phyloP scores from a whole-genome alignment of 169 alveolate genomes.

The Babesia bigemina region DNA sequence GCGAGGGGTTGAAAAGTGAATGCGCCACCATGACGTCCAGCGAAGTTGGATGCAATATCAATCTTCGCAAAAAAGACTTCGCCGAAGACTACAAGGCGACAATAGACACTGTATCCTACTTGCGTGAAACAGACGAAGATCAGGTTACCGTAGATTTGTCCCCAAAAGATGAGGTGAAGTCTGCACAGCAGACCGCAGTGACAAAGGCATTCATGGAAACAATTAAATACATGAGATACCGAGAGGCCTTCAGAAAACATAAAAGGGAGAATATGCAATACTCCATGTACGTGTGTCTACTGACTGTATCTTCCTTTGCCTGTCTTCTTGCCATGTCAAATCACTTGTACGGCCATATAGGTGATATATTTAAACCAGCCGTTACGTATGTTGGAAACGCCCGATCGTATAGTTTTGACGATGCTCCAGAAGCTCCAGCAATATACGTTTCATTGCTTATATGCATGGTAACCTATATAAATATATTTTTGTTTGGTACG shows the following conservation, averaged over 20 bases:
- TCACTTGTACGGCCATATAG: background rate
- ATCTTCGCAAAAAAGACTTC: background rate
- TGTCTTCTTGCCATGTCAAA: background rate
- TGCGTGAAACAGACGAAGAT: background rate
- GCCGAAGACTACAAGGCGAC: constrained; percentile 23
- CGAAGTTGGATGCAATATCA: background rate
- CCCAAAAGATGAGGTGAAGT: background rate
- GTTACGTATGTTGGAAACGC: background rate
- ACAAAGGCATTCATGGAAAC: constrained; percentile 58
- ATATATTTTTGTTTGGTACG: background rate
- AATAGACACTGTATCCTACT: background rate
- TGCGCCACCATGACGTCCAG: background rate
- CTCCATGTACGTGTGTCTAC: constrained; percentile 52
- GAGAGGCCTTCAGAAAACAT: constrained; percentile 73
- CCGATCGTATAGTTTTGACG: background rate
- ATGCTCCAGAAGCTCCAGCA: background rate
- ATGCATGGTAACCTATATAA: background rate
- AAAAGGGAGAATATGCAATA: constrained; percentile 62
- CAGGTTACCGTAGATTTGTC: constrained; percentile 3
- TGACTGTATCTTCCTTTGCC: constrained; percentile 46
- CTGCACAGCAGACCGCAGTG: background rate
- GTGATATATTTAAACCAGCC: background rate
- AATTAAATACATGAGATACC: constrained; percentile 72
- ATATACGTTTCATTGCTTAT: background rate
- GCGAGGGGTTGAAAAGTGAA: background rate